These are phyloP conservation scores for Eucalyptus polyanthemos DNA, from an alignment of 345 rosid genomes.

Conservation along the genomic window DNA sequence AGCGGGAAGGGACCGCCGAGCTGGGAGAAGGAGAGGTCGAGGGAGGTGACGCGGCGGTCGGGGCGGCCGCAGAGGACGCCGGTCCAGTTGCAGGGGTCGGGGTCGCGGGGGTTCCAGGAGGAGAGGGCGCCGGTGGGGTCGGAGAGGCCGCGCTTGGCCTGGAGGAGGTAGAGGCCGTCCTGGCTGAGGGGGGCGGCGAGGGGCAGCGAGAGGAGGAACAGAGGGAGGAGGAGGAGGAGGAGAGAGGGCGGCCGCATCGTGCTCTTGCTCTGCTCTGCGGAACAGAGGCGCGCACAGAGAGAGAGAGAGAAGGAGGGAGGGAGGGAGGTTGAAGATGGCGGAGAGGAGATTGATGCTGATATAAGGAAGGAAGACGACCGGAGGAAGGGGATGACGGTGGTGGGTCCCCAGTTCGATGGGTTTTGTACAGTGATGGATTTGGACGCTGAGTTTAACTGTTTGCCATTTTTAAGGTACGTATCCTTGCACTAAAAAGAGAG, in stretches of 20 bases:
- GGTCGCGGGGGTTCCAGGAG: conserved; percentile 59
- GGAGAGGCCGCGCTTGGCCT: conserved; percentile 40
- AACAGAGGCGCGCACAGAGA: background rate
- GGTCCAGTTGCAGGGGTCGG: conserved; percentile 60
- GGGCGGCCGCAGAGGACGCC: conserved; percentile 49
- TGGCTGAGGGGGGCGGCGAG: conserved; percentile 34
- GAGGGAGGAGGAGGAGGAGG: conserved; percentile 3
- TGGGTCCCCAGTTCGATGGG: background rate
- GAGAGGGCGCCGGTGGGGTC: conserved; percentile 46
- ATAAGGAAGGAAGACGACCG: background rate
- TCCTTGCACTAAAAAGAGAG: background rate
- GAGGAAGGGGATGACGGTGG: background rate
- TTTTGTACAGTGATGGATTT: background rate
- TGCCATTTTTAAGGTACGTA: background rate
- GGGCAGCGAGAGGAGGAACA: conserved; percentile 2
- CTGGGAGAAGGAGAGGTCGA: conserved; percentile 33
- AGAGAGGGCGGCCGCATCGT: background rate
- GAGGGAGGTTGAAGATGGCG: background rate
- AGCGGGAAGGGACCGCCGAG: conserved; percentile 74
- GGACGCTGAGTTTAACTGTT: background rate
- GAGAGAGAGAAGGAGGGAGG: background rate
- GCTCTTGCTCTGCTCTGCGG: background rate
- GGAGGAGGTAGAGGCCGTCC: conserved; percentile 68
- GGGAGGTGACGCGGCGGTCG: conserved; percentile 26
- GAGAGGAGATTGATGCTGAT: background rate